Percentiles rank a stretch among this genome's conserved stretches.
Evolutionary conservation across 495 filamentous ascomycete species (phyloP).

Genomic region (Penicillium pulvis): DNA sequence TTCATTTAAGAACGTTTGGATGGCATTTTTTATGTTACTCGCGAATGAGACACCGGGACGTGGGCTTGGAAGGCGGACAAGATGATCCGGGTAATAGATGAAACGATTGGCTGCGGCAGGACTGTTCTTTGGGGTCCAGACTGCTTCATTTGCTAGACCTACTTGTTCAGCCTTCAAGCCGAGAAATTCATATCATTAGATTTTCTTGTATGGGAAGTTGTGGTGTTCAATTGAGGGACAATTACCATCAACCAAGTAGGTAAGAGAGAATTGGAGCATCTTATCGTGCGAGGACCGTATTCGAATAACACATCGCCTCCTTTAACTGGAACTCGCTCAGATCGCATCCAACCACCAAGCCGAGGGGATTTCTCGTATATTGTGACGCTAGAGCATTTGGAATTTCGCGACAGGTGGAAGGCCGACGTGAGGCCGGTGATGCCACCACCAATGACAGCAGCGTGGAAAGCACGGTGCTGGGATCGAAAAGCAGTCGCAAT

Average conservation of each 20-base stretch:
- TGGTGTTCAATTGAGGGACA: background rate
- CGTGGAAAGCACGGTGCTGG: slow-evolving; percentile 41
- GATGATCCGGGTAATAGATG: slow-evolving; percentile 89
- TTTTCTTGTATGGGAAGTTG: background rate
- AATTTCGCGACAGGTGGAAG: slow-evolving; percentile 64
- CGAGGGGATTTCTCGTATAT: slow-evolving; percentile 71
- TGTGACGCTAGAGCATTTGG: slow-evolving; percentile 65
- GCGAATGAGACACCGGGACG: slow-evolving; percentile 25
- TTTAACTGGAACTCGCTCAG: slow-evolving; percentile 63
- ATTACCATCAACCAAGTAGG: slow-evolving; percentile 60
- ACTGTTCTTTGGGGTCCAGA: slow-evolving; percentile 52
- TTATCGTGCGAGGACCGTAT: slow-evolving; percentile 79
- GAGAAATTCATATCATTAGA: slow-evolving; percentile 4
- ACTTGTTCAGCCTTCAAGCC: slow-evolving; percentile 36
- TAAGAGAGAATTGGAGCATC: slow-evolving; percentile 51
- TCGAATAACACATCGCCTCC: slow-evolving; percentile 72
- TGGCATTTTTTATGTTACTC: slow-evolving; percentile 25
- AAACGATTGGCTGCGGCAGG: slow-evolving; percentile 66
- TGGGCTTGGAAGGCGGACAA: slow-evolving; percentile 68
- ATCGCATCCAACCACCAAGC: slow-evolving; percentile 84
- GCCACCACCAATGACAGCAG: slow-evolving; percentile 83
- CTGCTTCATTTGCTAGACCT: slow-evolving; percentile 60
- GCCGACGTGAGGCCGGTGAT: slow-evolving; percentile 87
- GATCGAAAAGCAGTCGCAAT: slow-evolving; percentile 21
- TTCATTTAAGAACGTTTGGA: slow-evolving; percentile 52